Evolutionary conservation across 192 early-diverging fungal species (phyloP).

Genomic region (Coemansia sp.): DNA sequence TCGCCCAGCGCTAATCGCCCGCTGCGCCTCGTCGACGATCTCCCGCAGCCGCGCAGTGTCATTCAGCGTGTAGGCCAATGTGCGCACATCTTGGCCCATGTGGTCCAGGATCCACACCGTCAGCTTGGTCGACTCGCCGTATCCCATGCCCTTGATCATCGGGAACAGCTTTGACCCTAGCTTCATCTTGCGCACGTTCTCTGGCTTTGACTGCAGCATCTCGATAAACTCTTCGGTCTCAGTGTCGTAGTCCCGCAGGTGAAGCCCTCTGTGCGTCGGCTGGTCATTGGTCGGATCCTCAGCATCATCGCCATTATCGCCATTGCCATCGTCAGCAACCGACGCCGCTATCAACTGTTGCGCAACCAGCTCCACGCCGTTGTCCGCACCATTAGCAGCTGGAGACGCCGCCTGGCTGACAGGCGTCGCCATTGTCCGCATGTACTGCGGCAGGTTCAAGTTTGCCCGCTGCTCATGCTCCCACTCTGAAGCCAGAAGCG

Average conservation of each 20-base stretch:
- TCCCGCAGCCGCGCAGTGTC: conserved; percentile 32
- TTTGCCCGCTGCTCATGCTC: conserved; percentile 38
- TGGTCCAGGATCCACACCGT: conserved; percentile 58
- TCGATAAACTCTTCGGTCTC: conserved; percentile 52
- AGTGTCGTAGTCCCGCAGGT: conserved; percentile 37
- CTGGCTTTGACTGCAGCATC: conserved; percentile 49
- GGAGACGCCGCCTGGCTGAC: conserved; percentile 18
- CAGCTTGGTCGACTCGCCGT: conserved; percentile 53
- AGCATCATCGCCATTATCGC: too few species aligned
- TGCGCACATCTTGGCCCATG: conserved; percentile 53
- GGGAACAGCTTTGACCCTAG: conserved; percentile 57
- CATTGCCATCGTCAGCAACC: background rate
- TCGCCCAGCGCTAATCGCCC: conserved; percentile 14
- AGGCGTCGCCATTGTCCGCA: conserved; percentile 11
- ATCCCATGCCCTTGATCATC: conserved; percentile 55
- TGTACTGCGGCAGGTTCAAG: conserved; percentile 18
- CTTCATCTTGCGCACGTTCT: conserved; percentile 55
- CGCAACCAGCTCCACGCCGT: background rate
- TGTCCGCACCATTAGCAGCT: background rate
- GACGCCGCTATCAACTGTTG: conserved; percentile 1
- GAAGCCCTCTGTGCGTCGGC: conserved; percentile 10
- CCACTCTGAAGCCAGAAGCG: conserved; percentile 42
- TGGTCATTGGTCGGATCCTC: too few species aligned
- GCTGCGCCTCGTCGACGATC: conserved; percentile 48
- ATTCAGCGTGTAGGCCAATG: conserved; percentile 53